These are phyloP conservation scores for Luffa acutangula DNA, from an alignment of 306 rosid species.

Conservation along the genomic window DNA sequence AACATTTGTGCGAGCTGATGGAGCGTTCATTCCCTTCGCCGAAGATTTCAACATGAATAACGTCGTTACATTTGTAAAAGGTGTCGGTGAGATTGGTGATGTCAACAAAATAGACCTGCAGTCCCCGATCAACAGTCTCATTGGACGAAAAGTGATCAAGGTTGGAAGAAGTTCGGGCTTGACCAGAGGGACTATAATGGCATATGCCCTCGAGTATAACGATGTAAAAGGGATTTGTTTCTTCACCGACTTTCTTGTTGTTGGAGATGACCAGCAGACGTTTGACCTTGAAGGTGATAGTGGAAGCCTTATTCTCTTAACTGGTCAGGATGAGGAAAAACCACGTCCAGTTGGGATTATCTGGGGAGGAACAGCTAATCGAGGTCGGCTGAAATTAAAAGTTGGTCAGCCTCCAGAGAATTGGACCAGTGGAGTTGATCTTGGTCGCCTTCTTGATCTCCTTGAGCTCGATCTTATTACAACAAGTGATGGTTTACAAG, in stretches of 20 bases:
- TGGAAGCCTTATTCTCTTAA: constrained; percentile 92
- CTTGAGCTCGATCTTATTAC: constrained; percentile 91
- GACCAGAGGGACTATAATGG: constrained; percentile 91
- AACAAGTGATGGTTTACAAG: constrained; percentile 64
- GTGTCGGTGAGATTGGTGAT: constrained; percentile 83
- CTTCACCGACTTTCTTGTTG: constrained; percentile 97
- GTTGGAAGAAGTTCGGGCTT: constrained; percentile 98
- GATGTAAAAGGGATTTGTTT: constrained; percentile 97
- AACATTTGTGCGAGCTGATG: constrained; percentile 98
- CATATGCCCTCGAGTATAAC: constrained; percentile 90
- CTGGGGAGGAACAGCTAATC: constrained; percentile 99
- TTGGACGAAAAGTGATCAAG: constrained; percentile 85
- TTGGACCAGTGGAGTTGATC: constrained; percentile 99
- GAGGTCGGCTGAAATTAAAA: constrained; percentile 84
- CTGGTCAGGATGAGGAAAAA: constrained; percentile 63
- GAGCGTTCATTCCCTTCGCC: constrained; percentile 92
- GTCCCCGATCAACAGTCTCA: constrained; percentile 82
- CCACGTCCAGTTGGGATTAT: constrained; percentile 91
- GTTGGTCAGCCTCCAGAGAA: constrained; percentile 87
- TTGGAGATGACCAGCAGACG: constrained; percentile 94
- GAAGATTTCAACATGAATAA: constrained; percentile 67
- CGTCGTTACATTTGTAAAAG: constrained; percentile 62
- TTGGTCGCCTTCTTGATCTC: constrained; percentile 90
- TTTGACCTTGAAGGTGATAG: constrained; percentile 99
- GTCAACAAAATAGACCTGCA: constrained; percentile 84